phyloP scores from a whole-genome alignment of 2,329 filamentous ascomycete genomes.

The Annulohypoxylon truncatum region DNA sequence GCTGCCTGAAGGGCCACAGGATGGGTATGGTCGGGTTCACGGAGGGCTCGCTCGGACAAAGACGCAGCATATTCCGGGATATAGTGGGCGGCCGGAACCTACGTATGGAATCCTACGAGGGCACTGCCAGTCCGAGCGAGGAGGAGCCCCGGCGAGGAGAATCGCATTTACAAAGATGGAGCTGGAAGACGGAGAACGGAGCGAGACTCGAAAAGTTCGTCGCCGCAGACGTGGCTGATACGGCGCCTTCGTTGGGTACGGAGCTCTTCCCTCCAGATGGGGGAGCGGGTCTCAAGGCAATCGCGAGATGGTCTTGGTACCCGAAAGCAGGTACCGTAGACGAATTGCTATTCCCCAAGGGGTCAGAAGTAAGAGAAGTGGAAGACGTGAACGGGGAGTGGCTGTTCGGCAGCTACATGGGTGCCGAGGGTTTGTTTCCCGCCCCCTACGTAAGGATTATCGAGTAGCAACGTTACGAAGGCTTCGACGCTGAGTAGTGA shows the following conservation, averaged over 20 bases:
- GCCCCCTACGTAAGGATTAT: conserved; percentile 75
- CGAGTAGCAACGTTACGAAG: conserved; percentile 15
- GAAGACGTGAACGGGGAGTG: conserved; percentile 92
- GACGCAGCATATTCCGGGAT: conserved; percentile 75
- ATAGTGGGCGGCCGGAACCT: conserved; percentile 81
- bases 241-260: conserved; percentile 51
- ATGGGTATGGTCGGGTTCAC: conserved; percentile 86
- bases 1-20: conserved; percentile 82
- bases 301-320: conserved; percentile 82
- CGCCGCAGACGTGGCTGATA: conserved; percentile 61
- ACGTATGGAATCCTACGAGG: conserved; percentile 65
- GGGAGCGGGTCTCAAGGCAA: conserved; percentile 72
- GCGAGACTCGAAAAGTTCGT: conserved; percentile 60
- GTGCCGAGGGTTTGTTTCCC: conserved; percentile 81
- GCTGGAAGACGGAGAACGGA: conserved; percentile 58
- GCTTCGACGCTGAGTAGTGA: not conserved
- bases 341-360: conserved; percentile 85
- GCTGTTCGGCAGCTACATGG: conserved; percentile 89
- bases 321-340: conserved; percentile 73
- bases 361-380: conserved; percentile 84
- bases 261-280: conserved; percentile 77
- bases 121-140: conserved; percentile 17
- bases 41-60: conserved; percentile 73
- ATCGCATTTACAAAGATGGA: conserved; percentile 61
- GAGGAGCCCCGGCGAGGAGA: conserved; percentile 44